Conservation (phyloP, 805 yeast genomes). For the Starmerella stellata region DNA sequence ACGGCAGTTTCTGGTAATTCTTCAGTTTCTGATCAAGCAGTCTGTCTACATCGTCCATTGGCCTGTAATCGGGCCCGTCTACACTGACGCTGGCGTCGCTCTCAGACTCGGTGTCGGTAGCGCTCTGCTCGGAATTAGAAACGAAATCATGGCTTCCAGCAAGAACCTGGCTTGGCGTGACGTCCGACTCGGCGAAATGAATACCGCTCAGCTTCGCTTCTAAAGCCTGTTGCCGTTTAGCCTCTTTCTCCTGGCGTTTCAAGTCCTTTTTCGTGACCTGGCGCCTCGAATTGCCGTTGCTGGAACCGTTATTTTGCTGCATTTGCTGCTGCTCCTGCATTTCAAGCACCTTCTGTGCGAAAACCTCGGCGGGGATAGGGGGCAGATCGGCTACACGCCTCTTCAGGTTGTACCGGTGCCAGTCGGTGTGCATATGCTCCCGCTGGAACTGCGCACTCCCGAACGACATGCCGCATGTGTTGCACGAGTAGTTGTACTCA, state of each 20-base stretch:
- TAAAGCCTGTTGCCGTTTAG: conserved; percentile 7
- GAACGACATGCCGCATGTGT: conserved; percentile 72
- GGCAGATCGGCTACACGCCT: conserved; percentile 76
- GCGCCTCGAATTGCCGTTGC: conserved; percentile 10
- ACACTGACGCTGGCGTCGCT: conserved; percentile 11
- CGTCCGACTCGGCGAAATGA: conserved; percentile 1
- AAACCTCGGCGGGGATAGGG: conserved; percentile 48
- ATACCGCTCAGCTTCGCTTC: conserved; percentile 2
- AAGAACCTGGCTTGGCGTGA: neutral
- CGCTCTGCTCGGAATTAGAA: conserved; percentile 11
- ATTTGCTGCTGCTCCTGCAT: conserved; percentile 21
- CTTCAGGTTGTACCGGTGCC: conserved; percentile 93
- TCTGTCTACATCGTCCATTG: conserved; percentile 17
- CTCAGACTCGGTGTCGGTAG: neutral
- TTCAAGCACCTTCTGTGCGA: conserved; percentile 46
- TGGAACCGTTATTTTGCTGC: no score
- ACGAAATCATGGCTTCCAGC: conserved; percentile 1
- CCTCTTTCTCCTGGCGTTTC: conserved; percentile 20
- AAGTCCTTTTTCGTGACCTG: conserved; percentile 26
- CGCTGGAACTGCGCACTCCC: conserved; percentile 71
- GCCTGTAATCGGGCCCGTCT: conserved; percentile 11
- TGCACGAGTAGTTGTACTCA: conserved; percentile 44
- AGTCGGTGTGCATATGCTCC: conserved; percentile 88
- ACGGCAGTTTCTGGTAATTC: conserved; percentile 19
- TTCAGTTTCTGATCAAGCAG: conserved; percentile 18